Percentiles rank a stretch among this genome's conserved stretches.
These are phyloP conservation scores for Prunus mira DNA, from an alignment of 306 rosid genomes.

Conservation along the genomic window DNA sequence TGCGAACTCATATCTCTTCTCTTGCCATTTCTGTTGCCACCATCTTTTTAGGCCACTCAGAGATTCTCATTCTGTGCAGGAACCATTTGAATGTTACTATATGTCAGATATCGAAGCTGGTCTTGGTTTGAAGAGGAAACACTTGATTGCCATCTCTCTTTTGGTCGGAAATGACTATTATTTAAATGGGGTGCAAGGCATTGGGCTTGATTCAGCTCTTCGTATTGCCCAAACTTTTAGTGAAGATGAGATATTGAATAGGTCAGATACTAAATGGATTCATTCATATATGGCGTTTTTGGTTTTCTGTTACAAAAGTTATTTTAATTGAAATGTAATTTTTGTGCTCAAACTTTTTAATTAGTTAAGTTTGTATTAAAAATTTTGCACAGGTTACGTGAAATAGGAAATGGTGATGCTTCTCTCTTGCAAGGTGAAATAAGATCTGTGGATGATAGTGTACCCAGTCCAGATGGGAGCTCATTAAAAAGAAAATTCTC, in stretches of 20 bases:
- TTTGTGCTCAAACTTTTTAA: neutral
- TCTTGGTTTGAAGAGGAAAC: constrained; percentile 87
- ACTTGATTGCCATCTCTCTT: constrained; percentile 78
- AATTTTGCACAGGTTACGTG: constrained; percentile 54
- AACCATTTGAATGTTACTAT: constrained; percentile 83
- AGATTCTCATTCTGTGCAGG: constrained; percentile 53
- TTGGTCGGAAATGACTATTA: constrained; percentile 87
- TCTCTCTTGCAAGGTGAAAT: constrained; percentile 33
- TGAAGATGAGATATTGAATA: constrained; percentile 73
- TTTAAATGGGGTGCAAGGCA: constrained; percentile 76
- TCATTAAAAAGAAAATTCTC: constrained; percentile 44
- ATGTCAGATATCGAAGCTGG: constrained; percentile 87
- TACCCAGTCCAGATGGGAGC: constrained; percentile 34
- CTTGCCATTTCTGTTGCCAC: neutral
- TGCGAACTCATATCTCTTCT: neutral
- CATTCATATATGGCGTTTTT: neutral
- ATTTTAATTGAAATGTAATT: neutral
- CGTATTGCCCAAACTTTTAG: constrained; percentile 58
- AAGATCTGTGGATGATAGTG: constrained; percentile 29
- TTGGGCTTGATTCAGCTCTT: constrained; percentile 80
- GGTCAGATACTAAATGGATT: constrained; percentile 36
- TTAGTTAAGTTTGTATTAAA: constrained; percentile 12
- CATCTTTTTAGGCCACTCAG: constrained; percentile 17
- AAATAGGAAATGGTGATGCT: constrained; percentile 58
- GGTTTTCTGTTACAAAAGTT: neutral